Conservation (phyloP, 2,329 filamentous ascomycete species). For the Orbilia javanica region DNA sequence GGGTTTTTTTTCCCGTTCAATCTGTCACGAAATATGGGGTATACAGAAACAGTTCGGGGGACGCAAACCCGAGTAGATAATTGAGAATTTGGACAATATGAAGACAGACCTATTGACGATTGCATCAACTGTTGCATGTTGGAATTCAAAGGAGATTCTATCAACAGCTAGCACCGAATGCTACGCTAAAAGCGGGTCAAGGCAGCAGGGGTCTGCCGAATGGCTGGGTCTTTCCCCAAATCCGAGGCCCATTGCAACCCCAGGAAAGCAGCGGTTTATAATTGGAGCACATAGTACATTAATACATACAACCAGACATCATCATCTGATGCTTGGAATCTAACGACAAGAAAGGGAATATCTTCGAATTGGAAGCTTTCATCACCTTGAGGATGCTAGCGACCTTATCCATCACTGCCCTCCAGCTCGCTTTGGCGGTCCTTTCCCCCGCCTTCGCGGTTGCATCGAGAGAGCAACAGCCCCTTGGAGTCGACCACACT, state of each 20-base stretch:
- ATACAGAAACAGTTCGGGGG: too few relatives aligned
- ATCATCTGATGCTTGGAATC: constrained; percentile 20
- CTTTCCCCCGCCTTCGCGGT: constrained; percentile 9
- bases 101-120: too few relatives aligned
- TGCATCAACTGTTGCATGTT: too few relatives aligned
- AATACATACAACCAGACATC: constrained; percentile 15
- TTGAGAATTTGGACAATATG: too few relatives aligned
- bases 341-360: not conserved
- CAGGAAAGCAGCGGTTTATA: not conserved
- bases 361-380: not conserved
- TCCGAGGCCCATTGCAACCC: constrained; percentile 6
- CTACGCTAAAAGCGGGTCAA: not conserved
- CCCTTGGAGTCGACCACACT: constrained; percentile 30
- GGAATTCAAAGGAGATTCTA: too few relatives aligned
- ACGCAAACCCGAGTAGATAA: too few relatives aligned
- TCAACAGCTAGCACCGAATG: not conserved
- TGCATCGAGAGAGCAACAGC: constrained; percentile 27
- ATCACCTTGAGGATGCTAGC: constrained; percentile 11
- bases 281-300: not conserved
- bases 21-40: too few relatives aligned
- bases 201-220: constrained; percentile 1
- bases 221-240: not conserved
- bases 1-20: too few relatives aligned
- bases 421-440: constrained; percentile 21
- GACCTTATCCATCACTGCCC: not conserved